A percentile compares a stretch with the other conserved stretches of the same genome.
These are phyloP conservation scores for Sphaerobolus stellatus DNA, from an alignment of 1,284 basidiomycete species.

Conservation along the genomic window DNA sequence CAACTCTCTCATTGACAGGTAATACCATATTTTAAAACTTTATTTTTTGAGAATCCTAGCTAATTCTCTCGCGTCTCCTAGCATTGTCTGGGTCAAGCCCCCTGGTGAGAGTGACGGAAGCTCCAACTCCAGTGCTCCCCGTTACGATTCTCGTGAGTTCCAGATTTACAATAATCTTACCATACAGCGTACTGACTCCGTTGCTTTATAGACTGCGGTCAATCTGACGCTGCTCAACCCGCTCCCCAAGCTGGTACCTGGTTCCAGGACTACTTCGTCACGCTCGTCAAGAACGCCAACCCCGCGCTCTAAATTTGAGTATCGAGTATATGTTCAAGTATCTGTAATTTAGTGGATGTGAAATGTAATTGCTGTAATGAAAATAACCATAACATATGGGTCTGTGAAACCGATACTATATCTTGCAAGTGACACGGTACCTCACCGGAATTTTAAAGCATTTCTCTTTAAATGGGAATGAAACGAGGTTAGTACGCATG, in stretches of 20 bases:
- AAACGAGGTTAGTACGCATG: too few species aligned
- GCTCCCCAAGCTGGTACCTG: constrained; percentile 63
- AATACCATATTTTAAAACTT: neutral
- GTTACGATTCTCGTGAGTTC: constrained; percentile 50
- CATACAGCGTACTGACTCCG: neutral
- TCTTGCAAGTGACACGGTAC: too few species aligned
- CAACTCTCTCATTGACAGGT: constrained; percentile 20
- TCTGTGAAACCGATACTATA: too few species aligned
- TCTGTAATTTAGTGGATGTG: too few species aligned
- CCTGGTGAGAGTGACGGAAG: constrained; percentile 69
- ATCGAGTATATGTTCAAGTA: too few species aligned
- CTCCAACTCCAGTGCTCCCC: constrained; percentile 53
- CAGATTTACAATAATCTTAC: neutral
- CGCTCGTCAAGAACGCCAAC: constrained; percentile 52
- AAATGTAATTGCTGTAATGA: too few species aligned
- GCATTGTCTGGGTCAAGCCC: constrained; percentile 61
- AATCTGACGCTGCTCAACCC: constrained; percentile 53
- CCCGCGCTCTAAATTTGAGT: constrained; percentile 51
- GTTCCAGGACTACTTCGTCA: constrained; percentile 64
- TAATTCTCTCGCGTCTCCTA: neutral
- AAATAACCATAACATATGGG: too few species aligned
- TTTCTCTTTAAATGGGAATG: too few species aligned
- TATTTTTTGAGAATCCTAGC: neutral
- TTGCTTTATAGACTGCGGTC: constrained; percentile 14
- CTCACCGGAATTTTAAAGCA: too few species aligned